phyloP scores from a whole-genome alignment of 345 rosid genomes.

The Eucalyptus decipiens region DNA sequence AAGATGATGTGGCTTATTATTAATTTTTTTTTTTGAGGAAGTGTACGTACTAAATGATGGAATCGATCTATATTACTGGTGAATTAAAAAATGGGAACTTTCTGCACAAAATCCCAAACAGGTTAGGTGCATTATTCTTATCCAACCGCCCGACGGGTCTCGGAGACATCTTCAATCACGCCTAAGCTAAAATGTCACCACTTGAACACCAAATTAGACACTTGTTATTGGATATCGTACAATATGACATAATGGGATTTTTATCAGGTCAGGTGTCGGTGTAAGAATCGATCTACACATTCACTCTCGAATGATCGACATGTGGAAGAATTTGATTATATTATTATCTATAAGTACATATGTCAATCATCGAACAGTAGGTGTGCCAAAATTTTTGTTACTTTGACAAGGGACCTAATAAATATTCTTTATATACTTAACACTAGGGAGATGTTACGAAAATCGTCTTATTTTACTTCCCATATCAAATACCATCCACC shows the following conservation, averaged over 20 bases:
- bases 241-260: background rate
- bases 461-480: background rate
- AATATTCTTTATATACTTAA: too few relatives aligned
- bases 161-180: background rate
- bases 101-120: background rate
- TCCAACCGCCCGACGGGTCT: background rate
- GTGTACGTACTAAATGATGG: background rate
- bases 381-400: fast-evolving
- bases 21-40: background rate
- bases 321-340: background rate
- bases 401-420: background rate
- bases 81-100: background rate
- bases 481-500: background rate
- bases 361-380: fast-evolving
- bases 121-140: background rate
- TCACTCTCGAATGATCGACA: background rate
- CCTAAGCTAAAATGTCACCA: background rate
- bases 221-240: background rate
- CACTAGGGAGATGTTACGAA: too few relatives aligned
- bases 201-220: background rate
- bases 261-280: background rate
- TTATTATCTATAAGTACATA: background rate
- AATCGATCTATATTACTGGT: background rate
- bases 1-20: background rate
- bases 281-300: background rate